These are phyloP conservation scores for Chloranthus sessilifolius DNA, from an alignment of 164 flowering plant genomes.

Conservation along the genomic window DNA sequence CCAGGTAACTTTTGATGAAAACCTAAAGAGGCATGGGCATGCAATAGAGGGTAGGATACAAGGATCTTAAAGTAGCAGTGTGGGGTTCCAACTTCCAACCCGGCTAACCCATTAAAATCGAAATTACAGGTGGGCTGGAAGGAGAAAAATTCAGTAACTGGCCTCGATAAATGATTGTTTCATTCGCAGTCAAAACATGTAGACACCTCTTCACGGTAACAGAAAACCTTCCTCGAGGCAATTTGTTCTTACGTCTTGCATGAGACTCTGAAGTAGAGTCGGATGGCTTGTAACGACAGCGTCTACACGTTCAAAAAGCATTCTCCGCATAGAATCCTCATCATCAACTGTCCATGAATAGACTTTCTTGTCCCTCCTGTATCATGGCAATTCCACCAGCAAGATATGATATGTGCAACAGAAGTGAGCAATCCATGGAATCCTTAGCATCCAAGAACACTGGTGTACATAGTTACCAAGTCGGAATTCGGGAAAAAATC, in stretches of 20 bases:
- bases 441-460: background rate
- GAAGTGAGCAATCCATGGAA: background rate
- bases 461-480: background rate
- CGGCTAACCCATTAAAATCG: no score
- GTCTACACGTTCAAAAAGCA: slow-evolving; percentile 67
- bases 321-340: slow-evolving; percentile 51
- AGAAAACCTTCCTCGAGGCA: slow-evolving; percentile 74
- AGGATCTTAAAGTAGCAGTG: no score
- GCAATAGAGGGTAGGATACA: no score
- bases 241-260: slow-evolving; percentile 57
- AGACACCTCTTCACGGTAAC: no score
- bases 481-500: background rate
- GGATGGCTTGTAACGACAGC: slow-evolving; percentile 80
- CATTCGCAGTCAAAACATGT: no score
- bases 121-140: no score
- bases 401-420: background rate
- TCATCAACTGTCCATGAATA: slow-evolving; percentile 99
- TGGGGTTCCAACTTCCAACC: no score
- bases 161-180: no score
- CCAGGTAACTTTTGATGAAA: no score
- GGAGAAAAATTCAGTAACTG: no score
- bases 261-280: slow-evolving; percentile 48
- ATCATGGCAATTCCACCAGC: background rate
- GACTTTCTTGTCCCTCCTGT: slow-evolving; percentile 73
- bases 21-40: no score